A percentile compares a stretch with the other conserved stretches of the same genome.
Evolutionary conservation across 208 protist genomes (phyloP).

Genomic region (Wallacemonas collosoma): DNA sequence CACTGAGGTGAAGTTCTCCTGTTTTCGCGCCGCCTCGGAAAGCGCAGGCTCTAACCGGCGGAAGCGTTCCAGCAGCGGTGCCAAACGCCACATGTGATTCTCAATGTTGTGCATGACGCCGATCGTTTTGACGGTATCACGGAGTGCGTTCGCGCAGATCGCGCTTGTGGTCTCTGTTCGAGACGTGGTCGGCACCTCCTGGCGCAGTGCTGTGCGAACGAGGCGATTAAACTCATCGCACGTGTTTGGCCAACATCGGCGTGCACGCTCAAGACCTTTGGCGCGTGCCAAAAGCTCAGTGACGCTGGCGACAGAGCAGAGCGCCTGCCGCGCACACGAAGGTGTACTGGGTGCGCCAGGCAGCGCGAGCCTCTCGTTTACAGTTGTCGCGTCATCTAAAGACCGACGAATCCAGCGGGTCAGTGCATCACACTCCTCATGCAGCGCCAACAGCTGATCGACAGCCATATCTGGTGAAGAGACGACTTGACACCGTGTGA

Average conservation of each 20-base stretch:
- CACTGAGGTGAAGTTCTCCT: slow-evolving; percentile 15
- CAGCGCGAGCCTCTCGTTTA: neutral
- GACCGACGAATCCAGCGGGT: slow-evolving; percentile 9
- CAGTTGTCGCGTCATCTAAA: neutral
- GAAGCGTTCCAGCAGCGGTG: slow-evolving; percentile 23
- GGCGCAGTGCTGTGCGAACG: neutral
- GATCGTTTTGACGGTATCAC: neutral
- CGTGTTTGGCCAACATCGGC: slow-evolving; percentile 6
- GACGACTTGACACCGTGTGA: neutral
- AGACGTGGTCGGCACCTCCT: neutral
- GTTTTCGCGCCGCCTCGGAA: slow-evolving; percentile 25
- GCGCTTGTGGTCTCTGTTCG: neutral
- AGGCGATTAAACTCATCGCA: slow-evolving; percentile 4
- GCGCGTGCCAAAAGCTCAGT: slow-evolving; percentile 21
- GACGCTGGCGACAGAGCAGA: slow-evolving; percentile 1
- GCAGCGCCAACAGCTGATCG: neutral
- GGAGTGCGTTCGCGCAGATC: neutral
- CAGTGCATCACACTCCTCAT: slow-evolving; percentile 14
- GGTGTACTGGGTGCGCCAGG: slow-evolving; percentile 9
- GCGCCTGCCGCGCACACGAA: neutral
- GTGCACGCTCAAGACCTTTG: slow-evolving; percentile 6
- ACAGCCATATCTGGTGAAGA: neutral
- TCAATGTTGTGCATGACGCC: neutral
- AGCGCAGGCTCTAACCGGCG: slow-evolving; percentile 23
- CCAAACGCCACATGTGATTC: slow-evolving; percentile 21